Percentiles rank a stretch among this genome's conserved stretches.
Conservation (phyloP, 352 stramenopile species). For the Globisporangium spinosum region DNA sequence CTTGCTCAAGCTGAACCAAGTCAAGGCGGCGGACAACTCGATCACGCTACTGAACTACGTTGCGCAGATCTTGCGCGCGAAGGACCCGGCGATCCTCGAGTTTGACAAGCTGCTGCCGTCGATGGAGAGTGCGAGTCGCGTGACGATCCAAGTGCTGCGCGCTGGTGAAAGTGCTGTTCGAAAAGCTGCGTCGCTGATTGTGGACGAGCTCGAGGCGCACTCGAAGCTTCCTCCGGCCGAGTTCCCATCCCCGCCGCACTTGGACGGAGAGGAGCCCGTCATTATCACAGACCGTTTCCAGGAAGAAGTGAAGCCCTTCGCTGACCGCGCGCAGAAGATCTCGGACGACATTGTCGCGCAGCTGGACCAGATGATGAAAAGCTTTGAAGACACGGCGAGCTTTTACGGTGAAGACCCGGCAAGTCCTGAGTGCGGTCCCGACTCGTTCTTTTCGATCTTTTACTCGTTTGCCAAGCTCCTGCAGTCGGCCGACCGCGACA, state of each 20-base stretch:
- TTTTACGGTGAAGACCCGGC: constrained; percentile 77
- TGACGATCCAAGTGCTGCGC: constrained; percentile 76
- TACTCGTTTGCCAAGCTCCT: constrained; percentile 83
- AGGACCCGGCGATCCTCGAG: constrained; percentile 59
- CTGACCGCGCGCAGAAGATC: constrained; percentile 54
- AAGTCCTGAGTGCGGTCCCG: constrained; percentile 62
- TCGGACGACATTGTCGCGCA: constrained; percentile 54
- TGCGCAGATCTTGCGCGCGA: constrained; percentile 61
- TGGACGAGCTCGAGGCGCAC: constrained; percentile 65
- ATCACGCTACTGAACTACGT: constrained; percentile 83
- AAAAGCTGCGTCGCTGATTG: constrained; percentile 68
- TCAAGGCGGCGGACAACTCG: constrained; percentile 81
- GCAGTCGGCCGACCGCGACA: constrained; percentile 76
- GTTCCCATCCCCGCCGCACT: constrained; percentile 28
- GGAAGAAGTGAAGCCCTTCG: constrained; percentile 70
- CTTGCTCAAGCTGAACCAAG: constrained; percentile 85
- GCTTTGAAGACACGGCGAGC: constrained; percentile 59
- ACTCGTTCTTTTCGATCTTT: constrained; percentile 85
- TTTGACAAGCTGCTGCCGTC: constrained; percentile 75
- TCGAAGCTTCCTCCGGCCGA: constrained; percentile 46
- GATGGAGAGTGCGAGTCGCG: constrained; percentile 69
- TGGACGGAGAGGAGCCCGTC: constrained; percentile 24
- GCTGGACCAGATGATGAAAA: constrained; percentile 58
- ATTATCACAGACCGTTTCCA: constrained; percentile 71
- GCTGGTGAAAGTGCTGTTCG: constrained; percentile 68